Evolutionary conservation across 192 early-diverging fungal genomes (phyloP).

Genomic region (Dissophora ornata): DNA sequence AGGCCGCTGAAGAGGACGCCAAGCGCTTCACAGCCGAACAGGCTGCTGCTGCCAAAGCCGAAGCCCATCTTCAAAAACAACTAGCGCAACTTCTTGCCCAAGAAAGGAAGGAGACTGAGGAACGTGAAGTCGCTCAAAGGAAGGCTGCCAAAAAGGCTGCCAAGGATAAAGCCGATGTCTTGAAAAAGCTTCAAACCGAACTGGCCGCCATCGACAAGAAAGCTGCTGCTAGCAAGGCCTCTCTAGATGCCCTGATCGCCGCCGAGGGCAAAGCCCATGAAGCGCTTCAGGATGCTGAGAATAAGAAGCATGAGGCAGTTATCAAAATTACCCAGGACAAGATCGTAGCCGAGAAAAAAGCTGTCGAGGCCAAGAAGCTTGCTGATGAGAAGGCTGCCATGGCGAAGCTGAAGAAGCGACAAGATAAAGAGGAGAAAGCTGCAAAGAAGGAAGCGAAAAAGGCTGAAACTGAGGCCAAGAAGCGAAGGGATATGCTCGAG

Average conservation of each 20-base stretch:
- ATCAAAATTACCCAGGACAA: constrained; percentile 19
- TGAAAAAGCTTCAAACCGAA: constrained; percentile 1
- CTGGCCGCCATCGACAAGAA: constrained; percentile 19
- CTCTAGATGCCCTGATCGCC: constrained; percentile 7
- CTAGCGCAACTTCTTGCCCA: not conserved
- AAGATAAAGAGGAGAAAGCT: not conserved
- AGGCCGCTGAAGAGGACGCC: constrained; percentile 14
- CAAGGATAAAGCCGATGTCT: constrained; percentile 4
- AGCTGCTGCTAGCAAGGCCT: not conserved
- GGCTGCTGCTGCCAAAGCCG: constrained; percentile 8
- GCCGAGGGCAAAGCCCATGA: constrained; percentile 20
- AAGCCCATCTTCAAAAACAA: not conserved
- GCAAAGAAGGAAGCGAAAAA: constrained; percentile 6
- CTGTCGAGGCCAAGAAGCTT: constrained; percentile 3
- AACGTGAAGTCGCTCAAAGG: constrained; percentile 1
- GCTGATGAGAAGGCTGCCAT: constrained; percentile 16
- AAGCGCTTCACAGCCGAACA: constrained; percentile 8
- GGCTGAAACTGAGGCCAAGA: constrained; percentile 17
- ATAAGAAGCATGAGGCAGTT: constrained; percentile 20
- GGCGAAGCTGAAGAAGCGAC: constrained; percentile 9
- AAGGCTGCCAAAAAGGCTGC: constrained; percentile 7
- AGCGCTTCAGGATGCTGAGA: constrained; percentile 12
- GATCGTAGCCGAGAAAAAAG: constrained; percentile 21
- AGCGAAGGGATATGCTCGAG: constrained; percentile 7
- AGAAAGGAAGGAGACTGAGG: constrained; percentile 12